Evolutionary conservation across 225 moss, liverwort and hornwort genomes (phyloP), one percentile per base, ranked within the genome.

Genomic region (Antitrichia curtipendula): DNA sequence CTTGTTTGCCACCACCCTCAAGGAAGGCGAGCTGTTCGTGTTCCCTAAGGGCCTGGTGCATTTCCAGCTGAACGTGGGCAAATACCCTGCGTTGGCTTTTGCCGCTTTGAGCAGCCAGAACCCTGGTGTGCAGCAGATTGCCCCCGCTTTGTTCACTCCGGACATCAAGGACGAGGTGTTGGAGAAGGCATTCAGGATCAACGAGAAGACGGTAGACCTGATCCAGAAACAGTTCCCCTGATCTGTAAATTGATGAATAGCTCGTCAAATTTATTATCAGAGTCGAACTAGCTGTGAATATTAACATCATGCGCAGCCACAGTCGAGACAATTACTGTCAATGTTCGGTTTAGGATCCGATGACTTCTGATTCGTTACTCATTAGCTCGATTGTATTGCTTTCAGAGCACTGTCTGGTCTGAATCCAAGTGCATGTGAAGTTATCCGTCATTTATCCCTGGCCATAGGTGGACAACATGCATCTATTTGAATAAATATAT

Each of bases 41-140:
- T 72, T 72, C 6, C 72, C 72, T 28, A 28, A 10, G 45, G 72
- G 45, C 17, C 45, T 72, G 45, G 45, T 72, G 45, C 72, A 72
- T 45, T 72, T 72, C 45, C 72, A 72, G 45, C 45, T 72, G 6
- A 72, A 72, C 8, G 72, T 72, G 72, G 72, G 72, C 71, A 43
- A 43, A 0, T 0, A 0, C 3, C 8, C 2, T 0, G 68, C 69
- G 7, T 6, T 40, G 21, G 83, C 69, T 0, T 38, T 28, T 31
- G 69, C 70, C 29, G 20, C 12, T 14, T 19, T 69, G 74, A 74
- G 22, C 34, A 75, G 75, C 75, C 75, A 75, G 50, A 75, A 75
- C 22, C 75, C 75, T 0, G 75, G 75, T 3, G 75, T 50, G 75
- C 75, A 75, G 50, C 75, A 75, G 0, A 50, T 75, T 75, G 75